Percentiles rank a stretch among this genome's conserved stretches.
phyloP scores from a whole-genome alignment of 1,284 basidiomycete genomes.

The Ceratobasidium sp. region DNA sequence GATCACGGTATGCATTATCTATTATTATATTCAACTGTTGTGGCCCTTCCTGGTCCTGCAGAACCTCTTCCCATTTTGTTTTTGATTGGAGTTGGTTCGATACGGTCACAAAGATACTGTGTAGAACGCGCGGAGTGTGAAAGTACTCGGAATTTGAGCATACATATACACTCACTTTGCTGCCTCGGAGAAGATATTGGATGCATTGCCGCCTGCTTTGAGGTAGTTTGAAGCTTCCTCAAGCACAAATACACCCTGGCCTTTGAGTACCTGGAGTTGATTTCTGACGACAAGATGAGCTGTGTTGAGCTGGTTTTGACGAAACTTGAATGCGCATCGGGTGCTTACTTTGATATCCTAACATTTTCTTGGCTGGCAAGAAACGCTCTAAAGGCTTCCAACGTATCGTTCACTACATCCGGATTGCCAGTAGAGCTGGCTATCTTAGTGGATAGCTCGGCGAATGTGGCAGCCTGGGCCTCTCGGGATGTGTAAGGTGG shows the following conservation, averaged over 20 bases:
- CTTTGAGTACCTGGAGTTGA: constrained; percentile 14
- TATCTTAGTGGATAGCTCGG: not conserved
- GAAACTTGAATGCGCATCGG: not conserved
- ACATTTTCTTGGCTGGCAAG: constrained; percentile 12
- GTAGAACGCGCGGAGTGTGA: too few relatives aligned
- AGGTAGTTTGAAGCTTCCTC: constrained; percentile 18
- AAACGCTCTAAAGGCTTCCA: constrained; percentile 23
- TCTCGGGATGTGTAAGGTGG: constrained; percentile 6
- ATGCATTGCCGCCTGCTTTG: not conserved
- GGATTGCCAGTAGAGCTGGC: not conserved
- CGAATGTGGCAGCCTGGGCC: constrained; percentile 5
- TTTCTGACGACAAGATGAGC: not conserved
- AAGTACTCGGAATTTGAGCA: too few relatives aligned
- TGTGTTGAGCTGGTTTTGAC: not conserved
- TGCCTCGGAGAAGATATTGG: not conserved
- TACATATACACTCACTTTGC: not conserved
- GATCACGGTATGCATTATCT: not conserved
- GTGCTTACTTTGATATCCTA: constrained; percentile 7
- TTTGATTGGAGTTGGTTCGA: constrained; percentile 2
- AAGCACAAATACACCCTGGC: constrained; percentile 5
- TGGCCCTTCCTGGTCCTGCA: not conserved
- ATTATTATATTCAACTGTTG: not conserved
- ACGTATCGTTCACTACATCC: not conserved
- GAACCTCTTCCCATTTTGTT: constrained; percentile 12
- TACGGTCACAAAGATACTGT: constrained; percentile 1